Base-by-base conservation (phyloP, 306 rosid genomes). In the Cajanus cajan region DNA sequence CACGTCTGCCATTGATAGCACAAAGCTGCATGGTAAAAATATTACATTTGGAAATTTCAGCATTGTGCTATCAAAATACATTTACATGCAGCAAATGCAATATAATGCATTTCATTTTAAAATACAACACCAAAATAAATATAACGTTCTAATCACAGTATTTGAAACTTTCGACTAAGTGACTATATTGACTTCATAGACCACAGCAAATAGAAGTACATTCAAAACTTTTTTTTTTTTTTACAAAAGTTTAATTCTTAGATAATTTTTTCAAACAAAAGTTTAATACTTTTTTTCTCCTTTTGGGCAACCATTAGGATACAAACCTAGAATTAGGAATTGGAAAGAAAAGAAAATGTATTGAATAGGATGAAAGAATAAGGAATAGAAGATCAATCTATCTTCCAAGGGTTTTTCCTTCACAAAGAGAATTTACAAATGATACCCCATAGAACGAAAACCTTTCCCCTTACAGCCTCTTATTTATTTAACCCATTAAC, bases 1-100 rank as follows among this genome's bases (percentile, higher is more conserved):
- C 82, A 95, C 97, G 78, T 90, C 98, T 19, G 99, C 98, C 90
- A 95, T 85, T 31, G 99, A 95, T 78, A 95, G 90, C 77, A 95
- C 93, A 67, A 95, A 92, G 47, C 99, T 95, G 89, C 89, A 72
- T 7, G 59, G 63, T 63, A 65, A 67, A 51, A 74, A 54, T 69
- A 83, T 41, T 28, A 14, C 68, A 73, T 37, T 78, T 51, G 72
- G 80, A 76, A 43, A 51, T 34, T 68, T 77, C 47, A 77, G 74
- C 15, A 43, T 44, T 44, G 61, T 72, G 61, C 8, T 74, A 76
- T 5, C 2, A 51, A 14, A 72, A 25, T 58, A 25, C 34, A 48
- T 25, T 77, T 44, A 64, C 76, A 36, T 61, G 39, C 28, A 59
- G 37, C 33, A 4, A 66, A 19, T 9, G 51, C 65, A 84, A 80